These are phyloP conservation scores for Pogostemon cablin DNA, from an alignment of 257 asterid genomes.

Conservation along the genomic window DNA sequence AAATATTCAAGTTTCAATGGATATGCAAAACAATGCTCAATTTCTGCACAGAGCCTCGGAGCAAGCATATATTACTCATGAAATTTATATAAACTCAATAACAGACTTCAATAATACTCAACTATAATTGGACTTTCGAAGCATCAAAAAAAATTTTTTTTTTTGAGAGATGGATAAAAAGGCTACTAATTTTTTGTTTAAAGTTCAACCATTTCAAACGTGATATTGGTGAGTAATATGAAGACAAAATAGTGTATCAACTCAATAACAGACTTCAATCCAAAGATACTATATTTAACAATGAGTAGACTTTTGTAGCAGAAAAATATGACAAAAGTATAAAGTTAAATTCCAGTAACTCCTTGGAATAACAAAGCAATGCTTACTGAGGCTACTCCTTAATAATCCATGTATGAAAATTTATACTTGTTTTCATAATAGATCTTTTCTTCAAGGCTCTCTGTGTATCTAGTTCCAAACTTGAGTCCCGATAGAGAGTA, in stretches of 20 bases:
- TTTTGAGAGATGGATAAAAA: background rate
- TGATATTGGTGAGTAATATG: background rate
- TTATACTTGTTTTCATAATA: conserved; percentile 14
- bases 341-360: background rate
- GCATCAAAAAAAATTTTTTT: background rate
- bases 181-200: background rate
- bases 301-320: no score
- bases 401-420: background rate
- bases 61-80: conserved; percentile 9
- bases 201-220: conserved; percentile 12
- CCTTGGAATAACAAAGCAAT: conserved; percentile 1
- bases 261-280: background rate
- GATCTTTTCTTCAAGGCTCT: background rate
- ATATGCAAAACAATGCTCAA: conserved; percentile 5
- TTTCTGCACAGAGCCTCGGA: background rate
- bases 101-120: conserved; percentile 16
- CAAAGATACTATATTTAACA: background rate
- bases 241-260: background rate
- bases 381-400: background rate
- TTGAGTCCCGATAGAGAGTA: conserved; percentile 1
- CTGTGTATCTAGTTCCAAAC: conserved; percentile 6
- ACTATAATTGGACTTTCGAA: background rate
- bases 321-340: background rate
- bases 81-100: conserved; percentile 23
- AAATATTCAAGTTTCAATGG: background rate